Conservation (phyloP, 495 filamentous ascomycete species). For the Pyronema omphalodes region DNA sequence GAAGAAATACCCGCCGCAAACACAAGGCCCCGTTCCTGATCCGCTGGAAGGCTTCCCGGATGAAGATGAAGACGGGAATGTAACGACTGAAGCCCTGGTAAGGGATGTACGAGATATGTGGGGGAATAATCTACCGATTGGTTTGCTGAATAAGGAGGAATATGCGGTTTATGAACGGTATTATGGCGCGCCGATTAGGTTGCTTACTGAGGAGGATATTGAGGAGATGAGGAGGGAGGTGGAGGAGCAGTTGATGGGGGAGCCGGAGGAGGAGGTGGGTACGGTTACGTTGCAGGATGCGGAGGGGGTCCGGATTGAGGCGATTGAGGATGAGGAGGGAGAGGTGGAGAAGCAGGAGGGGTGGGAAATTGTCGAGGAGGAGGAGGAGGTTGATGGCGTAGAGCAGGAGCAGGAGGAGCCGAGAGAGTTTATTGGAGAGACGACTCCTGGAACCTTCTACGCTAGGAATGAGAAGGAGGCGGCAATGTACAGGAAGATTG, state of each 20-base stretch:
- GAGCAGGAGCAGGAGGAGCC: slow-evolving; percentile 31
- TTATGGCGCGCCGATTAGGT: slow-evolving; percentile 50
- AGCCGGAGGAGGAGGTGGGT: slow-evolving; percentile 24
- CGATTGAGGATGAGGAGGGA: slow-evolving; percentile 22
- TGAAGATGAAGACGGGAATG: background rate
- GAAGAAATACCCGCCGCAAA: background rate
- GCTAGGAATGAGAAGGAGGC: slow-evolving; percentile 21
- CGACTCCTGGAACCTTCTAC: slow-evolving; percentile 33
- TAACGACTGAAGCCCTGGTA: slow-evolving; percentile 43
- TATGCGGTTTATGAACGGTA: slow-evolving; percentile 58
- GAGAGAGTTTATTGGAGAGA: slow-evolving; percentile 29
- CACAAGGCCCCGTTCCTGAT: background rate
- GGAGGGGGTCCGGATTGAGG: slow-evolving; percentile 41
- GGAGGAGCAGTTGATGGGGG: slow-evolving; percentile 20
- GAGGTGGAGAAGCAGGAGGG: slow-evolving; percentile 10
- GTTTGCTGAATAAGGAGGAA: slow-evolving; percentile 48
- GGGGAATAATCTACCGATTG: slow-evolving; percentile 60
- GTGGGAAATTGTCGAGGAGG: slow-evolving; percentile 21
- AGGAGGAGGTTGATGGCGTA: slow-evolving; percentile 27
- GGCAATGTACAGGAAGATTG: slow-evolving; percentile 19
- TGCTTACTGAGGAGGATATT: slow-evolving; percentile 36
- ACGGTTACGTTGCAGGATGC: slow-evolving; percentile 36
- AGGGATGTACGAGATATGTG: slow-evolving; percentile 52
- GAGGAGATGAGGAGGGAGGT: slow-evolving; percentile 8
- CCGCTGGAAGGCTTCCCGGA: background rate